Conservation (phyloP, 768 basidiomycete genomes). For the Pleurotus tuber-regium region DNA sequence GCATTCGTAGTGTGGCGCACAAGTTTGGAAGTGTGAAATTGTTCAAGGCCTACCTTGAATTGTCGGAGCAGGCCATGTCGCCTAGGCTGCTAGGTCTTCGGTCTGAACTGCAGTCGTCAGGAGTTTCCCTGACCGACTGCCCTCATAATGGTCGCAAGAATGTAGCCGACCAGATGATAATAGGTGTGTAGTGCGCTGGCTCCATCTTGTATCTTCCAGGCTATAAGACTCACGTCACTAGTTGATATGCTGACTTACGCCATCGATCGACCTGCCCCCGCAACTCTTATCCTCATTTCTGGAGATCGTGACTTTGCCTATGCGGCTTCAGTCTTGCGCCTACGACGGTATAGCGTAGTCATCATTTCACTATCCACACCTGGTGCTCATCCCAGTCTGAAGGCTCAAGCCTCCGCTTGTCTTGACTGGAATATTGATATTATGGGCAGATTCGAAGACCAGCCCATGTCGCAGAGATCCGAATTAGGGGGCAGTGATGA, state of each 20-base stretch:
- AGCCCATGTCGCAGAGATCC: background rate
- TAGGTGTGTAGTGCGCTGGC: conserved; percentile 29
- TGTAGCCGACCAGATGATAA: conserved; percentile 49
- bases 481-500: background rate
- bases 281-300: conserved; percentile 61
- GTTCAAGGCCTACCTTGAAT: conserved; percentile 58
- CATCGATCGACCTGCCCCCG: conserved; percentile 51
- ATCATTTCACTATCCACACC: conserved; percentile 37
- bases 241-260: conserved; percentile 69
- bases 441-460: background rate
- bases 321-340: conserved; percentile 53
- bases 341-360: conserved; percentile 51
- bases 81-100: conserved; percentile 23
- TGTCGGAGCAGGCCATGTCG: conserved; percentile 36
- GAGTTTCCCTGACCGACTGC: conserved; percentile 40
- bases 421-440: conserved; percentile 43
- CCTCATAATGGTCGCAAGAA: conserved; percentile 34
- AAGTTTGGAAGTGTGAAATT: conserved; percentile 45
- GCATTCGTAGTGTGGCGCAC: conserved; percentile 45
- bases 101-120: conserved; percentile 47
- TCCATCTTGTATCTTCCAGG: background rate
- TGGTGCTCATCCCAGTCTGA: conserved; percentile 42
- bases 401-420: conserved; percentile 49
- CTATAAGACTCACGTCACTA: conserved; percentile 18
- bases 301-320: conserved; percentile 71